Percentiles rank a stretch among this genome's conserved stretches.
These are phyloP conservation scores for Porogramme epimiltina DNA, from an alignment of 1,284 basidiomycete species.

Conservation along the genomic window DNA sequence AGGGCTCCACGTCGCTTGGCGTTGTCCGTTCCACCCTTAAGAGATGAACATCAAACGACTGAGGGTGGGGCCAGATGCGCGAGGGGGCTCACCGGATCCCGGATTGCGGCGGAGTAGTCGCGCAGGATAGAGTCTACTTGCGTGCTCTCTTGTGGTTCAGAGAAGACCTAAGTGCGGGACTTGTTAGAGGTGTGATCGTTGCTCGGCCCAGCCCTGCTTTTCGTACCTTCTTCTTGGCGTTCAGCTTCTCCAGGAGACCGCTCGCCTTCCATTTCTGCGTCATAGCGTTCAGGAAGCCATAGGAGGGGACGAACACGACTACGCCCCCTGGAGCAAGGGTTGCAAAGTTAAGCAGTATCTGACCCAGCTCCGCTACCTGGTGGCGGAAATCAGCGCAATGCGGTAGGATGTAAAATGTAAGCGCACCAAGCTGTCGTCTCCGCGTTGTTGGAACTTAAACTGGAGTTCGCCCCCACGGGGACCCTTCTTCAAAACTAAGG, in stretches of 20 bases:
- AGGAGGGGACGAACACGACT: conserved; percentile 95
- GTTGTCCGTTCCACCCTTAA: neutral
- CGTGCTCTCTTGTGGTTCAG: conserved; percentile 80
- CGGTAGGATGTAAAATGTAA: neutral
- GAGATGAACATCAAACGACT: neutral
- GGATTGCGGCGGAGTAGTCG: conserved; percentile 72
- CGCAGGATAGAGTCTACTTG: conserved; percentile 81
- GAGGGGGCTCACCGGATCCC: conserved; percentile 23
- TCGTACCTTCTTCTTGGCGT: conserved; percentile 73
- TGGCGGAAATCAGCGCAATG: no score
- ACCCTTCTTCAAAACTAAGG: conserved; percentile 78
- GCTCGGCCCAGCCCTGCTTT: no score
- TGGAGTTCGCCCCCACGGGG: conserved; percentile 78
- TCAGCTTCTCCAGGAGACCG: conserved; percentile 65
- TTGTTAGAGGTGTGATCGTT: no score
- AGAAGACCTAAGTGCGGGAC: conserved; percentile 65
- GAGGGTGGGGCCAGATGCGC: neutral
- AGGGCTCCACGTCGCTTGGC: conserved; percentile 63
- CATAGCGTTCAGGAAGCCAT: conserved; percentile 76
- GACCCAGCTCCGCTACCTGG: conserved; percentile 86
- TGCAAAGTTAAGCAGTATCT: conserved; percentile 78
- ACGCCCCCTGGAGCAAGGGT: conserved; percentile 85
- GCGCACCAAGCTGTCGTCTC: conserved; percentile 67
- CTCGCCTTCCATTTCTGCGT: conserved; percentile 69
- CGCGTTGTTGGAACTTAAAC: conserved; percentile 82